A percentile compares a stretch with the other conserved stretches of the same genome.
Conservation (phyloP, 345 rosid genomes). For the Eucalyptus virginea region DNA sequence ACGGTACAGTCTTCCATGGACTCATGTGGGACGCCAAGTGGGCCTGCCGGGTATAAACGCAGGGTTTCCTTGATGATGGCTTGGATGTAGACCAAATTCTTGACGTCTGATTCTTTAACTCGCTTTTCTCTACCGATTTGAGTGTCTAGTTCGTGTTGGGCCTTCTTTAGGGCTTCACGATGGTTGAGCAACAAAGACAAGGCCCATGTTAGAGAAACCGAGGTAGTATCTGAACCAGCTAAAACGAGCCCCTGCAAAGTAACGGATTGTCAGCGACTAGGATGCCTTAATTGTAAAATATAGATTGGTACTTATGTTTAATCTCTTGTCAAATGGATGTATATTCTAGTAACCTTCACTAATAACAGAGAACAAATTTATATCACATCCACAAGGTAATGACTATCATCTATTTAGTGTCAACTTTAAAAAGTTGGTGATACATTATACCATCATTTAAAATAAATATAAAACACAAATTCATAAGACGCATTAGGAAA, state of each 20-base stretch:
- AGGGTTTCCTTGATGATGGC: slow-evolving; percentile 30
- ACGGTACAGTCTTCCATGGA: slow-evolving; percentile 14
- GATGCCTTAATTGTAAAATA: not conserved
- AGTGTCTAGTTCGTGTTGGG: slow-evolving; percentile 23
- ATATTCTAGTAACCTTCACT: not conserved
- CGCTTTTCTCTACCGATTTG: slow-evolving; percentile 13
- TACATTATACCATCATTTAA: not conserved
- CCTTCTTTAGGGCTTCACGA: slow-evolving; percentile 1
- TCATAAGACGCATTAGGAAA: not conserved
- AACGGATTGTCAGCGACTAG: not conserved
- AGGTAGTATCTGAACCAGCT: slow-evolving; percentile 26
- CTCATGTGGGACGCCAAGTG: slow-evolving; percentile 15
- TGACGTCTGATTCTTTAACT: slow-evolving; percentile 11
- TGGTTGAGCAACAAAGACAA: slow-evolving; percentile 24
- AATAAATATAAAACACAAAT: not conserved
- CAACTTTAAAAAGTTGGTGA: not conserved
- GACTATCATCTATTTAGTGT: not conserved
- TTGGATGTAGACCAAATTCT: slow-evolving; percentile 9
- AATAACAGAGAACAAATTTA: not conserved
- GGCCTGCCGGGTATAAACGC: slow-evolving; percentile 15
- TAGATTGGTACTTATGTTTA: slow-evolving; percentile 10
- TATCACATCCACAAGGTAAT: not conserved
- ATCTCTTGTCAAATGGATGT: not conserved
- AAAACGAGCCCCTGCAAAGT: slow-evolving; percentile 9
- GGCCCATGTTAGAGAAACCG: slow-evolving; percentile 22